phyloP scores from a whole-genome alignment of 2,329 filamentous ascomycete species.

The Fusarium dlaminii region DNA sequence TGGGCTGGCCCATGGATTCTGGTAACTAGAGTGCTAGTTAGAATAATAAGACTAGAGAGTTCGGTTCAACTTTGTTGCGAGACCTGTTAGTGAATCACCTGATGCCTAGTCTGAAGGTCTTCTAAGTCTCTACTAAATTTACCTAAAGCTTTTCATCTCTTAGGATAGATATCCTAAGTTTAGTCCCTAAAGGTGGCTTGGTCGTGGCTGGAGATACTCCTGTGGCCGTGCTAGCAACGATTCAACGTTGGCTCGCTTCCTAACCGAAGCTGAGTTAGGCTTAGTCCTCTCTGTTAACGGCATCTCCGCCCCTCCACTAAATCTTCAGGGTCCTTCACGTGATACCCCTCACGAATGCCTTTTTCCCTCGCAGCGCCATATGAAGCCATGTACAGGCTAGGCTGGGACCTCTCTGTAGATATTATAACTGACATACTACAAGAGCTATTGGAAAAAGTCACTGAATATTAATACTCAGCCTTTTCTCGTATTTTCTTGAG shows the following conservation, averaged over 20 bases:
- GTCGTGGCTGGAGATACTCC: rapidly evolving
- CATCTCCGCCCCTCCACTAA: neutral
- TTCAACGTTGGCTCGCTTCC: neutral
- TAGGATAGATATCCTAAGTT: rapidly evolving
- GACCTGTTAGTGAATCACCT: too few relatives aligned
- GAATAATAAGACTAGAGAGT: neutral
- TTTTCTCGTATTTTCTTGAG: neutral
- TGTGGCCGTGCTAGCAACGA: neutral
- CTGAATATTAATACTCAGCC: rapidly evolving
- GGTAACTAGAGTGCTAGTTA: neutral
- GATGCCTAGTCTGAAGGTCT: rapidly evolving
- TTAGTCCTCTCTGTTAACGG: neutral
- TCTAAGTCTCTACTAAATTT: neutral
- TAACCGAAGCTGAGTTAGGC: neutral
- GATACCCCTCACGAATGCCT: constrained; percentile 1
- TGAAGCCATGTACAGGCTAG: neutral
- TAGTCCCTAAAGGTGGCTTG: neutral
- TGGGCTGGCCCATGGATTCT: constrained; percentile 1
- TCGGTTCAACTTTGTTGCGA: neutral
- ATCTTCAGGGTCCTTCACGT: constrained; percentile 14
- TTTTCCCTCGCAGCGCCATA: rapidly evolving
- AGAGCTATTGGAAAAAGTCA: rapidly evolving
- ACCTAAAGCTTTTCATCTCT: too few relatives aligned
- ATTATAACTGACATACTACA: rapidly evolving
- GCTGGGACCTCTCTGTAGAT: rapidly evolving